A percentile compares a stretch with the other conserved stretches of the same genome.
Conservation (phyloP, 202 grass and related monocot species). For the Cymbopogon flexuosus region DNA sequence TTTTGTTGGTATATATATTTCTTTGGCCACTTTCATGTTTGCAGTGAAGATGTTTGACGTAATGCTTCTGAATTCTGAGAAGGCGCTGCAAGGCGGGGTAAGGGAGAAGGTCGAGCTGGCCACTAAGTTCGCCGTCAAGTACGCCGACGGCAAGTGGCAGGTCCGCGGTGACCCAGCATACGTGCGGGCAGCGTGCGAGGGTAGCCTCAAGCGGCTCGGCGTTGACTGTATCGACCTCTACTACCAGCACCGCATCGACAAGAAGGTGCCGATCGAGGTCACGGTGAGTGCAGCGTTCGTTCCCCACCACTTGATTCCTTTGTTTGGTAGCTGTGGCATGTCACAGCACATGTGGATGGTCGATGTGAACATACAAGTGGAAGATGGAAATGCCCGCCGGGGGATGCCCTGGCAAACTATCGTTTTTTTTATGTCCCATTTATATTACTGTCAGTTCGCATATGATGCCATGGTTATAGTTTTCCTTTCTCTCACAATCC, state of each 20-base stretch:
- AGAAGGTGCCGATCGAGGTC: conserved; percentile 59
- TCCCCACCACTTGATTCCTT: no score
- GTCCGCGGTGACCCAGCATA: conserved; percentile 56
- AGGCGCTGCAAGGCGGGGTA: conserved; percentile 56
- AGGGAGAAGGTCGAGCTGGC: conserved; percentile 67
- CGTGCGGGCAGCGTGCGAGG: conserved; percentile 57
- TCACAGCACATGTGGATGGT: no score
- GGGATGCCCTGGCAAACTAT: no score
- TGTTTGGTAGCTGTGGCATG: no score
- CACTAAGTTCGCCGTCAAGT: conserved; percentile 53
- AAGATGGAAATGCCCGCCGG: no score
- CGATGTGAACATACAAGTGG: no score
- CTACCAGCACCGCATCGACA: conserved; percentile 69
- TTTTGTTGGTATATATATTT: not conserved
- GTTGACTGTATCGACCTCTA: conserved; percentile 63
- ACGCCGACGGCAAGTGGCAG: conserved; percentile 25
- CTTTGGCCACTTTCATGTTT: not conserved
- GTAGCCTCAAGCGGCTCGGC: conserved; percentile 51
- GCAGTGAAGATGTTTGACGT: conserved; percentile 19
- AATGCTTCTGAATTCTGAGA: conserved; percentile 1
- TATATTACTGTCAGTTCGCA: no score
- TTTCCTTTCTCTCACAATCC: not conserved
- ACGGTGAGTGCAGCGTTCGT: conserved; percentile 37
- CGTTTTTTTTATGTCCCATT: no score
- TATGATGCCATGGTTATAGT: not conserved